A percentile compares a stretch with the other conserved stretches of the same genome.
Evolutionary conservation across 331 rosid genomes (phyloP).

Genomic region (Acacia pycnantha): DNA sequence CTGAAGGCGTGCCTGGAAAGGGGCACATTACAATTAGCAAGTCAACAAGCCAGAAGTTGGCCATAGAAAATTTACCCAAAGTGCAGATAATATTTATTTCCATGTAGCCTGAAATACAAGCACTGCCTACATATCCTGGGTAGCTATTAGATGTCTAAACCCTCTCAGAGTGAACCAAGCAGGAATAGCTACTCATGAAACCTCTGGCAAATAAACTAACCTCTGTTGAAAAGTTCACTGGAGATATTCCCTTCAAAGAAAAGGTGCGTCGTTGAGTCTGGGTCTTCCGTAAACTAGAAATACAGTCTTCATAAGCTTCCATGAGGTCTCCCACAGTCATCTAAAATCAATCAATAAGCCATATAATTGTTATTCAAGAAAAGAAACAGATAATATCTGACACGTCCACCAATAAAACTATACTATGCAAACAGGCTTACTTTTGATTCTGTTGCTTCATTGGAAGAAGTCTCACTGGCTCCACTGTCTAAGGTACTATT

Average conservation of each 20-base stretch:
- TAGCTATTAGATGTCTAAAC: not conserved
- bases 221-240: conserved; percentile 89
- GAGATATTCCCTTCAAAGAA: conserved; percentile 79
- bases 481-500: conserved; percentile 47
- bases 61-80: conserved; percentile 15
- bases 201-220: conserved; percentile 34
- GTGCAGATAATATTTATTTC: not conserved
- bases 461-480: conserved; percentile 41
- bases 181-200: conserved; percentile 22
- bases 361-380: conserved; percentile 26
- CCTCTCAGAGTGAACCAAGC: not conserved
- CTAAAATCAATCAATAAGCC: conserved; percentile 44
- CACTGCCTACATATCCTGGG: conserved; percentile 15
- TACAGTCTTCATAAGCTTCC: conserved; percentile 77
- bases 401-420: conserved; percentile 1
- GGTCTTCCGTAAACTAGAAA: conserved; percentile 62
- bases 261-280: conserved; percentile 60
- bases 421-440: conserved; percentile 47
- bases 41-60: conserved; percentile 14
- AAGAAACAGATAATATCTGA: conserved; percentile 25
- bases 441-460: conserved; percentile 48
- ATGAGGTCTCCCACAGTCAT: conserved; percentile 83
- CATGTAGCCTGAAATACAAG: conserved; percentile 15
- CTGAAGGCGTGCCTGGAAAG: conserved; percentile 69
- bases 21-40: not conserved